Evolutionary conservation across 2,329 filamentous ascomycete genomes (phyloP).

Genomic region (Macrophomina phaseolina): DNA sequence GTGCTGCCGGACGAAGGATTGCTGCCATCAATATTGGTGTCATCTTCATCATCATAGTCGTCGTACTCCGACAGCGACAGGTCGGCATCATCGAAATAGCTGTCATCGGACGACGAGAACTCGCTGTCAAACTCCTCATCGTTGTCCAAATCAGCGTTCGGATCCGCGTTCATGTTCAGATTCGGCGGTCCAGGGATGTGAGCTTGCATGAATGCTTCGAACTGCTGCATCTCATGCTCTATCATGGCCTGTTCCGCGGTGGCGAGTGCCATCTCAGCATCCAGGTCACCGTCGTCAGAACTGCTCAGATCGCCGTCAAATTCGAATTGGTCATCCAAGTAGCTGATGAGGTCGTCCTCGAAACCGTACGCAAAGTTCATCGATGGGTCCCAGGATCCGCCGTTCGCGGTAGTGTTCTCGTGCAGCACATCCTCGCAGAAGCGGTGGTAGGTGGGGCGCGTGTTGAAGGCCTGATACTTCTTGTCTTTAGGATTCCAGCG

Average conservation of each 20-base stretch:
- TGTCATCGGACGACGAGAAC: no score
- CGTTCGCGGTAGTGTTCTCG: not conserved
- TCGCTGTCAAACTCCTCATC: slow-evolving; percentile 3
- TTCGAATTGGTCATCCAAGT: slow-evolving; percentile 3
- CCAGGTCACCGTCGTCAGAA: not conserved
- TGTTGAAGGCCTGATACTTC: not conserved
- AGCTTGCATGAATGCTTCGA: not conserved
- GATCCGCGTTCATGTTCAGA: not conserved
- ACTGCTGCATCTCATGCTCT: not conserved
- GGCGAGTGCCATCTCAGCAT: not conserved
- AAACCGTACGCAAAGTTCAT: slow-evolving; percentile 6
- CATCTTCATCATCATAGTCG: not conserved
- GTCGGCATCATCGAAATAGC: not conserved
- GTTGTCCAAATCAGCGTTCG: not conserved
- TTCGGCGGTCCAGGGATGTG: not conserved
- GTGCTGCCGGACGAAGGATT: not conserved
- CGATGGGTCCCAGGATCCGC: not conserved
- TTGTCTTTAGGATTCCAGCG: not conserved
- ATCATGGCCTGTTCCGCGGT: not conserved
- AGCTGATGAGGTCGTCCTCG: slow-evolving; percentile 17
- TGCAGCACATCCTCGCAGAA: slow-evolving; percentile 12
- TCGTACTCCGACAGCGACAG: not conserved
- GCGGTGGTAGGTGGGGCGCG: slow-evolving; percentile 5
- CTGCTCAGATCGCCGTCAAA: not conserved
- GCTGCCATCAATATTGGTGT: not conserved